phyloP scores from a whole-genome alignment of 495 filamentous ascomycete genomes.

The Penicillium dipodomyicola region DNA sequence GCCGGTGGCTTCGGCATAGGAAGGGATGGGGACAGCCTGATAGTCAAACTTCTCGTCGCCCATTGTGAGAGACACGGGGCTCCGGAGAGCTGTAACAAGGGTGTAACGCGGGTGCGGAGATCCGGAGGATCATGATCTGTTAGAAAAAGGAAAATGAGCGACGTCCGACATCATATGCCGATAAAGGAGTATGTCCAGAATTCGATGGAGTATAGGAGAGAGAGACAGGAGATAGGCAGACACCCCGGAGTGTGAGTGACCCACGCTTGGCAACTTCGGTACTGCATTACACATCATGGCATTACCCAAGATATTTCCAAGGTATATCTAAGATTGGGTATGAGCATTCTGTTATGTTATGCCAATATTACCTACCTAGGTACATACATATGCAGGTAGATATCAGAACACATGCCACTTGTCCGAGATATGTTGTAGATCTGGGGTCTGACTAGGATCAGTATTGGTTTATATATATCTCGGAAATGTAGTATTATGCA shows the following conservation, averaged over 20 bases:
- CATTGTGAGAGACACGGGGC: conserved; percentile 43
- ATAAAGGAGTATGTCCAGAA: conserved; percentile 9
- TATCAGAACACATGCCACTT: no score
- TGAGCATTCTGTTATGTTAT: neutral
- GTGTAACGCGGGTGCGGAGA: conserved; percentile 30
- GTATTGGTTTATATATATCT: neutral
- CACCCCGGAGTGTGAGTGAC: conserved; percentile 12
- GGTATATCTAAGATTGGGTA: neutral
- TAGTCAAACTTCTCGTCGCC: conserved; percentile 60
- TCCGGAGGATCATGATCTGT: conserved; percentile 48
- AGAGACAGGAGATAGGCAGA: conserved; percentile 7
- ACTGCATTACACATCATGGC: conserved; percentile 9
- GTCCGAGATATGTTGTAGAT: no score
- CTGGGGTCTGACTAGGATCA: neutral
- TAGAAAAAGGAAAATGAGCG: conserved; percentile 29
- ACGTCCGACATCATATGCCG: conserved; percentile 31
- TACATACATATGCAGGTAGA: no score
- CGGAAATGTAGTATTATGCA: neutral
- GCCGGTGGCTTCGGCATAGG: conserved; percentile 87
- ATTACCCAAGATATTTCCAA: neutral
- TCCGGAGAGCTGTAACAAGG: conserved; percentile 36
- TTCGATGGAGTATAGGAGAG: conserved; percentile 11
- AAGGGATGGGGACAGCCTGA: conserved; percentile 78
- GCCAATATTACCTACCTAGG: neutral
- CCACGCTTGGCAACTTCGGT: conserved; percentile 5